Base-by-base conservation (phyloP, 2,329 filamentous ascomycete genomes). In the Aureobasidium zeae region DNA sequence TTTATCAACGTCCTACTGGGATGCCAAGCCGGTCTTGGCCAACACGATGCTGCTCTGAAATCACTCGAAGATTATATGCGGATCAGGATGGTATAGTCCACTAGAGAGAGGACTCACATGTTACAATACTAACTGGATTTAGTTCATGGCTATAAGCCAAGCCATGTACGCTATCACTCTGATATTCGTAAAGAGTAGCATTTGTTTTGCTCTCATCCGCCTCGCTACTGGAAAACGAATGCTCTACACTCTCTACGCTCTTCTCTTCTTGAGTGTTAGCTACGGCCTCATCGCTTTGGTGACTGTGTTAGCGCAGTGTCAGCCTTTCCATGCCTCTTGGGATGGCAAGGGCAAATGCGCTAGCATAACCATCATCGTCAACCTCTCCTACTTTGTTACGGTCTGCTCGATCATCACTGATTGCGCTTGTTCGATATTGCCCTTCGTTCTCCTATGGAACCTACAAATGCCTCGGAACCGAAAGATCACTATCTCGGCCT, bases 111-210 rank as follows among this genome's bases (percentile, higher is more conserved):
- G n/a, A n/a, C n/a, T n/a, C n/a, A n/a, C n/a, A n/a, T 11, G 6
- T 22, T 5, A 3, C 11, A 9, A 22, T 5, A 20, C 4, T 4
- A 3, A 37, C 34, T 44, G n/a, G n/a, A n/a, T n/a, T n/a, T n/a
- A n/a, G n/a, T n/a, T n/a, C n/a, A n/a, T n/a, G n/a, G n/a, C n/a
- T n/a, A n/a, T n/a, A n/a, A n/a, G 35, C 20, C 31, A 47, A 19
- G 11, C 29, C 10, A 19, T 47, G 15, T 47, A 47, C 32, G 35
- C 30, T 15, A 21, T 31, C 19, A 42, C 30, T 36, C 37, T 47
- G 12, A 47, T 42, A 6, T 47, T 47, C 21, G 26, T 47, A 19
- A 47, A 47, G n/a, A 35, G 29, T 5, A 47, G 45, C 13, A 47
- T 47, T 20, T 47, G 45, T 13, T 21, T 47, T 3, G 37, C 45